Base-by-base conservation (phyloP, 1,139 yeast genomes). In the Zygoascus sp. region DNA sequence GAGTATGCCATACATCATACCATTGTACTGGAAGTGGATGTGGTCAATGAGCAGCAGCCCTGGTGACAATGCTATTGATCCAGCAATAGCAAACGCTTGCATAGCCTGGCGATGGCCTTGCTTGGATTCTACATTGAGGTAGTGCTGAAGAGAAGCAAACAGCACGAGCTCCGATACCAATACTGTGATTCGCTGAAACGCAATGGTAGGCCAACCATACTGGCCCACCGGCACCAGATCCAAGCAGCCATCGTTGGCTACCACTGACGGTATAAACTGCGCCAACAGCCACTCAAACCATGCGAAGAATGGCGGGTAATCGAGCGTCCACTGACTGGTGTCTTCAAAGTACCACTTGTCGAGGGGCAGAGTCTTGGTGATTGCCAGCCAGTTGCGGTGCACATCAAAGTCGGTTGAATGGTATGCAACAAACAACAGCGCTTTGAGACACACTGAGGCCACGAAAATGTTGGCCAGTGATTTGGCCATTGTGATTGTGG, bases 271-370 rank as follows among this genome's bases (percentile, higher is more conserved):
- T 1, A 86, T 90, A 49, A 85, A 74, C 45, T 74, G 81, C 0
- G 96, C 75, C 47, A 92, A 63, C 1, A 74, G 36, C 84, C 90
- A 88, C 64, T 92, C 98, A 58, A 92, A 90, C 64, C 88, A 89
- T 0, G 98, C 98, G 65, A 92, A 92, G 61, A 89, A 87, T 0
- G 99, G 99, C 5, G 99, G 98, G 66, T 92, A 92, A 66, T 92
- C 98, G 44, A 94, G 69, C 0, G 98, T 92, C 97, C 98, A 92
- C 62, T 85, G 92, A 35, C 87, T 83, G 0, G 95, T 89, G 21
- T 74, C 68, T 58, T 92, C 96, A 40, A 73, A 64, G 62, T 92
- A 92, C 99, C 99, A 92, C 49, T 83, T 64, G 10, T 69, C 68
- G 13, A 90, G 48, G 0, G 97, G 97, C 30, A 90, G 66, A n/a